Evolutionary conservation across 1,284 basidiomycete genomes (phyloP).

Genomic region (Gyrodon tennesseensis): DNA sequence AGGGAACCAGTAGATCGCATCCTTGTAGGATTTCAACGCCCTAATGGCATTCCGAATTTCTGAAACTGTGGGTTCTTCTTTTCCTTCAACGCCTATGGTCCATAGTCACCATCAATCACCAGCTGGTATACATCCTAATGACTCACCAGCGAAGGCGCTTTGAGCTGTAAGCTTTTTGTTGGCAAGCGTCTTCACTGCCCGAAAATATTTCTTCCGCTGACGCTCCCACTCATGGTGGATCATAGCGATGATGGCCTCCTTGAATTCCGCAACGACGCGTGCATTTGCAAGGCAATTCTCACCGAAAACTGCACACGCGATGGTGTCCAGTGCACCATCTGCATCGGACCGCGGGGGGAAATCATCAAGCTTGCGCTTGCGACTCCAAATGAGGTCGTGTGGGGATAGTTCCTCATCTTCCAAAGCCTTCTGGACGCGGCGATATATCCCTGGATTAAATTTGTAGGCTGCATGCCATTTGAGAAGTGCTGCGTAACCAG

Average conservation of each 20-base stretch:
- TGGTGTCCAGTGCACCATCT: constrained; percentile 5
- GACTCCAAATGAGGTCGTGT: constrained; percentile 12
- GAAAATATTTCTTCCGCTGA: constrained; percentile 7
- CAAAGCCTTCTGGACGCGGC: constrained; percentile 10
- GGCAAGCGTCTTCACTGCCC: constrained; percentile 4
- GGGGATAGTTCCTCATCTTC: constrained; percentile 9
- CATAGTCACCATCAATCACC: background rate
- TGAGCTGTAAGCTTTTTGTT: constrained; percentile 11
- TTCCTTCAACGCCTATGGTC: background rate
- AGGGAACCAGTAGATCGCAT: constrained; percentile 9
- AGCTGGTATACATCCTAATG: background rate
- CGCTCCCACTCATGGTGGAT: constrained; percentile 17
- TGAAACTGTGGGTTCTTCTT: background rate
- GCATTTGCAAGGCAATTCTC: constrained; percentile 17
- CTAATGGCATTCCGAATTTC: constrained; percentile 5
- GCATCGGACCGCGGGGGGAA: constrained; percentile 5
- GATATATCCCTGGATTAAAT: constrained; percentile 7
- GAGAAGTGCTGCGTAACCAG: background rate
- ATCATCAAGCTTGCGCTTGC: constrained; percentile 9
- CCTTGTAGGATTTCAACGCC: constrained; percentile 7
- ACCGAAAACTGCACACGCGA: constrained; percentile 13
- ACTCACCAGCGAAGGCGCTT: constrained; percentile 5
- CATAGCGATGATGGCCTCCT: constrained; percentile 5
- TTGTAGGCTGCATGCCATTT: constrained; percentile 10
- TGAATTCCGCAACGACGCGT: constrained; percentile 9